Evolutionary conservation across 352 stramenopile genomes (phyloP).

Genomic region (Phytophthora foliorum): DNA sequence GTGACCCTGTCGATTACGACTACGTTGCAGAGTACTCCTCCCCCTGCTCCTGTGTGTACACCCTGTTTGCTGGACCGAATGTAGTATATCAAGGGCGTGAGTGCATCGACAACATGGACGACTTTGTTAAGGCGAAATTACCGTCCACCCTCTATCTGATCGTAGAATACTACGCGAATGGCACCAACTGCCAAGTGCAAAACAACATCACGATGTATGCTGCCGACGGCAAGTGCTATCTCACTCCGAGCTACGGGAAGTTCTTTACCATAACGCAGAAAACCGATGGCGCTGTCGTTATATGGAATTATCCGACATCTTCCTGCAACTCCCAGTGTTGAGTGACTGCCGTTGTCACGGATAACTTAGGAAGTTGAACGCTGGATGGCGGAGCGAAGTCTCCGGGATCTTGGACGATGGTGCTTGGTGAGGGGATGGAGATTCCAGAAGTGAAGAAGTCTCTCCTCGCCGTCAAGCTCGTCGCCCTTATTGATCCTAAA

Average conservation of each 20-base stretch:
- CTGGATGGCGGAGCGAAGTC: no score
- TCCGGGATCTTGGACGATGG: no score
- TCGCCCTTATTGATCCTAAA: no score
- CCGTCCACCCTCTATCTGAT: conserved; percentile 4
- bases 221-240: conserved; percentile 23
- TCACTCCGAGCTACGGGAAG: neutral
- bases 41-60: conserved; percentile 3
- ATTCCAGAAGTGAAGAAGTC: no score
- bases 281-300: neutral
- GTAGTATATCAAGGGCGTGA: conserved; percentile 13
- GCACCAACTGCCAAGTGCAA: conserved; percentile 16
- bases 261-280: conserved; percentile 8
- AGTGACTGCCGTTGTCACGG: no score
- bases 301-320: conserved; percentile 4
- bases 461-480: no score
- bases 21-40: neutral
- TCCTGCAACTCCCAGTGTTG: no score
- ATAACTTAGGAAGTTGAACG: no score
- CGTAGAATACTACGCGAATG: conserved; percentile 20
- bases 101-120: conserved; percentile 3
- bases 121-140: conserved; percentile 5
- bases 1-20: conserved; percentile 3
- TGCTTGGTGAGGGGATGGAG: no score
- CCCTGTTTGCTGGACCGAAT: neutral
- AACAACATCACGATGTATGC: conserved; percentile 10